Base-by-base conservation (phyloP, 1,139 yeast genomes). In the Hansenula lynferdii region DNA sequence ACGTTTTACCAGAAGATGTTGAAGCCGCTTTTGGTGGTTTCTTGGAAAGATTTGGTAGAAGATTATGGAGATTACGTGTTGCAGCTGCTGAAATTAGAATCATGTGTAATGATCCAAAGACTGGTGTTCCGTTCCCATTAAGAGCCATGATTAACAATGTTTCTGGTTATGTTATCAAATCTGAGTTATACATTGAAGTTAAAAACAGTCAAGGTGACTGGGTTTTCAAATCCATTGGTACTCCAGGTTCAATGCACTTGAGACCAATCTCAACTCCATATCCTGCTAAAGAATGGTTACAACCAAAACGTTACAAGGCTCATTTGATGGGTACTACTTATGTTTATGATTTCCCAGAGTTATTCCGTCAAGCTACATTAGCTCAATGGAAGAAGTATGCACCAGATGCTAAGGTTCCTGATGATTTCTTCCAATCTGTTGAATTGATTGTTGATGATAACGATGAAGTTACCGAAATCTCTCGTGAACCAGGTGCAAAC, bases 261-360 rank as follows among this genome's bases (percentile, higher is more conserved):
- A 82, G 97, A 67, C 84, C 96, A 38, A 89, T 92, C 56, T 85
- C 92, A 35, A 85, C 97, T 39, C 96, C 97, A 40, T 94, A 92
- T 61, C 95, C 97, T 42, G 96, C 95, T 30, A 92, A 92, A 72
- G 98, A 92, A 68, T 90, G 95, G 68, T 75, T 92, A 57, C 98
- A 92, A 71, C 97, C 97, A 55, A 92, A 92, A 68, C 89, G 98
- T 69, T 94, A 94, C 72, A 86, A 85, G 70, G 98, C 98, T 35
- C 97, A 92, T 67, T 77, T 87, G 58, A 85, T 92, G 92, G 98
- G 98, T 48, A 92, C 98, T 15, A 90, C 98, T 19, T 92, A 87
- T 60, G 96, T 87, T 37, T 94, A 94, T 60, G 98, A 92, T 65
- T 94, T 92, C 92, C 98, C 98, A 38, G 98, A 92, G 62, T 70